Percentiles rank a stretch among this genome's conserved stretches.
Conservation (phyloP, 2,329 filamentous ascomycete genomes). For the Claviceps capensis region DNA sequence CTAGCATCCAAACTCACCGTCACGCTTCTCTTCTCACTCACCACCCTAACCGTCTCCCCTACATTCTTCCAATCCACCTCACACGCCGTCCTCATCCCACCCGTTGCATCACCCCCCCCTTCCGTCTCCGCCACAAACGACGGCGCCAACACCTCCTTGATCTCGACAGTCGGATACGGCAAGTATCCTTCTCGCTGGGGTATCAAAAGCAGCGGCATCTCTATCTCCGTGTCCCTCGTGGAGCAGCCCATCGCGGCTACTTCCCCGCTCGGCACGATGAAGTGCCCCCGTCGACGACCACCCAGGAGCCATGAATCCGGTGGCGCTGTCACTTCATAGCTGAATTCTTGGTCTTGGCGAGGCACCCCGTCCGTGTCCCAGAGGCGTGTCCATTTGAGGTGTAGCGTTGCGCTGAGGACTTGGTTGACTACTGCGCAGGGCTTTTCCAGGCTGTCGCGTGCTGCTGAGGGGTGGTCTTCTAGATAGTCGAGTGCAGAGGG, state of each 20-base stretch:
- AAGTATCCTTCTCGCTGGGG: constrained; percentile 67
- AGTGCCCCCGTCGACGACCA: constrained; percentile 66
- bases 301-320: constrained; percentile 74
- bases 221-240: constrained; percentile 36
- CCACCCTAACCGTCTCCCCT: constrained; percentile 62
- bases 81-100: constrained; percentile 28
- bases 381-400: constrained; percentile 46
- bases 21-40: constrained; percentile 55
- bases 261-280: constrained; percentile 39
- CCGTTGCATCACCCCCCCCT: background rate
- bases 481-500: constrained; percentile 19
- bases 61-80: constrained; percentile 73
- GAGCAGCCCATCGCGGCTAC: constrained; percentile 29
- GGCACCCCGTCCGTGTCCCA: constrained; percentile 39
- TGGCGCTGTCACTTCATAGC: constrained; percentile 66
- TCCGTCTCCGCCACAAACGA: constrained; percentile 7
- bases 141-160: constrained; percentile 42
- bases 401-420: constrained; percentile 48
- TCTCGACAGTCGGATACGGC: constrained; percentile 66
- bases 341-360: constrained; percentile 52
- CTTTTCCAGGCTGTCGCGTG: no score
- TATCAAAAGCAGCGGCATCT: constrained; percentile 61
- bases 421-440: constrained; percentile 36
- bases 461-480: constrained; percentile 7
- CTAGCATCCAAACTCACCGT: constrained; percentile 61